Evolutionary conservation across 2,329 filamentous ascomycete genomes (phyloP), one percentile per base, ranked within the genome.

Genomic region (Hypoxylon rubiginosum): DNA sequence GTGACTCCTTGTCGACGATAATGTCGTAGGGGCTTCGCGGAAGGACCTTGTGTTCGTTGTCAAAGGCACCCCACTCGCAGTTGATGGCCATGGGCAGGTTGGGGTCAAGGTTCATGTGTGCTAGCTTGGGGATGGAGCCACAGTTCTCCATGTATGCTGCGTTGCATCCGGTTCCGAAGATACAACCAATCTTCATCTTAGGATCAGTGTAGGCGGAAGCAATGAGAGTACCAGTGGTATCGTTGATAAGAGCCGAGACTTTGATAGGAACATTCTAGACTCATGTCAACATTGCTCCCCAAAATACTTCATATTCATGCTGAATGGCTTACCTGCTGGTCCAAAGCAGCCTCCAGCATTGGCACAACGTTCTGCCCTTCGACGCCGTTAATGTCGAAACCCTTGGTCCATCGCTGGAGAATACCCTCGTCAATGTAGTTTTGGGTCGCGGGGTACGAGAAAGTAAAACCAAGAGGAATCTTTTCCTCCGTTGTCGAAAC

Each of bases 121-220:
- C 93, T 58, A 99, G 88, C 85, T 99, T 99, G 70, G 94, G 95
- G 70, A 99, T 93, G 11, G 91, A 92, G 70, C 93, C 94, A 70
- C 89, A 92, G 75, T 97, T 82, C 81, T 99, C 96, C 92, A 99
- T 97, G 83, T 99, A 99, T 41, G 96, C 96, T 43, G 95, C 96
- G 76, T 99, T 99, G 83, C 96, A 97, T 64, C 96, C 96, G 11
- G 96, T 99, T 74, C 96, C 96, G 75, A 99, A 99, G 77, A 99
- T 99, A 81, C 95, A 97, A 60, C 96, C 96, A 75, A 98, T 96
- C 82, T 90, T 94, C 88, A 97, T 97, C 72, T 90, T 89, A 49
- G 90, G 84, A 78, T 99, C 94, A n/a, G 95, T 98, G 82, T 99
- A 99, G 30, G 93, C 91, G 26, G 95, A 98, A 66, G 96, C 96